Evolutionary conservation across 257 asterid genomes (phyloP).

Genomic region (Solanum microdontum): DNA sequence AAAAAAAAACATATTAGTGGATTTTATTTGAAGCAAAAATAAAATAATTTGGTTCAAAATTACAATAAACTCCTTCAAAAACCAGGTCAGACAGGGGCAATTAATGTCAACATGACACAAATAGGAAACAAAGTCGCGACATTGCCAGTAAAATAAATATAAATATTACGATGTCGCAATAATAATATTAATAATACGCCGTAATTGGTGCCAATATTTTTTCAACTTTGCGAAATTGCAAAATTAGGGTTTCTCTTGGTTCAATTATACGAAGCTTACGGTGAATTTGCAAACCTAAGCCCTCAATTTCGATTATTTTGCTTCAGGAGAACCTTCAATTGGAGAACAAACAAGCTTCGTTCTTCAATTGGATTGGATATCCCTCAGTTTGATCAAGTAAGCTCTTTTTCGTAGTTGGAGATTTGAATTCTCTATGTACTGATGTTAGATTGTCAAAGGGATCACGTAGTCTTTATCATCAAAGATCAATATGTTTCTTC

Average conservation of each 20-base stretch:
- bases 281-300: background rate
- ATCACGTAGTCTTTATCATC: background rate
- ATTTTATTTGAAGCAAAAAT: background rate
- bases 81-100: background rate
- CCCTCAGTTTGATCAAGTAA: background rate
- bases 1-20: background rate
- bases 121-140: background rate
- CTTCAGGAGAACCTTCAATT: background rate
- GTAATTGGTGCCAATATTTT: background rate
- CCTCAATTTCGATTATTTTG: background rate
- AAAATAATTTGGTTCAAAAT: background rate
- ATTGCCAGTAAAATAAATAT: background rate
- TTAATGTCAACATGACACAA: background rate
- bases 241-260: background rate
- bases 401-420: background rate
- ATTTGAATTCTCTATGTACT: background rate
- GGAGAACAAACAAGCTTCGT: background rate
- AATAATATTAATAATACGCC: background rate
- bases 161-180: background rate
- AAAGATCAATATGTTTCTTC: background rate
- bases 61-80: background rate
- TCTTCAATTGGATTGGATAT: background rate
- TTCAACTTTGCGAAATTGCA: background rate
- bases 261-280: background rate
- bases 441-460: background rate